Percentiles rank a stretch among this genome's conserved stretches.
These are phyloP conservation scores for Lunularia cruciata DNA, from an alignment of 225 moss, liverwort and hornwort species.

Conservation along the genomic window DNA sequence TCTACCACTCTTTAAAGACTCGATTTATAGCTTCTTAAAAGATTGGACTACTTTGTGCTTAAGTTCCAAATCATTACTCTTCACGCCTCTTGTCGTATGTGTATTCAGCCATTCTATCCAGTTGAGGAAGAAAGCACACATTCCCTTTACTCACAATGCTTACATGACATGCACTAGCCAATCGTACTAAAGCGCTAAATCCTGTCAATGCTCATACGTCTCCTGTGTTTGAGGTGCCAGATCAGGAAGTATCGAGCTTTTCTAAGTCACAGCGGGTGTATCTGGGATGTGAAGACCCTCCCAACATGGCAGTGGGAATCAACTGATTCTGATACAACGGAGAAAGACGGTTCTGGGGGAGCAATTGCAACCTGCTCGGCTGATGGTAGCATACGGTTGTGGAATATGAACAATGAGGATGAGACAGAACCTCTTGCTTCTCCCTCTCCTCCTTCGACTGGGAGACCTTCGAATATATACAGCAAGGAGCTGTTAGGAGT, in stretches of 20 bases:
- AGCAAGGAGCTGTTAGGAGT: slow-evolving; percentile 68
- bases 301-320: slow-evolving; percentile 45
- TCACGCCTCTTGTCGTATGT: no score
- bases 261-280: slow-evolving; percentile 67
- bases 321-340: slow-evolving; percentile 42
- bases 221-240: slow-evolving; percentile 27
- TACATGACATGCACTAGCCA: no score
- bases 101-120: no score
- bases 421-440: slow-evolving; percentile 33
- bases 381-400: slow-evolving; percentile 71
- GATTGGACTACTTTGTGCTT: no score
- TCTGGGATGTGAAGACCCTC: slow-evolving; percentile 73
- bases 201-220: background rate
- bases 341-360: slow-evolving; percentile 49
- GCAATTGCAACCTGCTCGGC: slow-evolving; percentile 72
- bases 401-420: slow-evolving; percentile 58
- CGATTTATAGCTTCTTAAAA: no score
- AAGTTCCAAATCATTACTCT: no score
- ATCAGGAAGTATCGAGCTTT: slow-evolving; percentile 60
- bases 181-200: no score
- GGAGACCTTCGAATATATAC: slow-evolving; percentile 55
- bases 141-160: no score
- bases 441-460: slow-evolving; percentile 19
- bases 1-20: no score
- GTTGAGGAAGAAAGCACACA: no score